phyloP scores from a whole-genome alignment of 768 basidiomycete species.

The Mycena alexandri region DNA sequence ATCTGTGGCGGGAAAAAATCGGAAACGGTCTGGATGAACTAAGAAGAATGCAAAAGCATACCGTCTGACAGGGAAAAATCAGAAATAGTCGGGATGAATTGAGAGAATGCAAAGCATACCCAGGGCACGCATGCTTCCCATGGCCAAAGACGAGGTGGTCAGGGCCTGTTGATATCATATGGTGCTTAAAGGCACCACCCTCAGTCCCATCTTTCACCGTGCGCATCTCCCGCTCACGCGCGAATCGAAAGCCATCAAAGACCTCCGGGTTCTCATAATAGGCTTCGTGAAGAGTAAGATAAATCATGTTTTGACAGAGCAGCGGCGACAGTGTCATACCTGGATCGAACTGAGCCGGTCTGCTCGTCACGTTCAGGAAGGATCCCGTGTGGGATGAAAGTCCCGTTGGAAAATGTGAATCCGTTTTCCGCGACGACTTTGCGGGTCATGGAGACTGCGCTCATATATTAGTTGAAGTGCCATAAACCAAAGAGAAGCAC shows the following conservation, averaged over 20 bases:
- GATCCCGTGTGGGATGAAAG: slow-evolving; percentile 49
- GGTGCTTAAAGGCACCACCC: slow-evolving; percentile 38
- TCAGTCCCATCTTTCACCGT: slow-evolving; percentile 25
- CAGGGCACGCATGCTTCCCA: not conserved
- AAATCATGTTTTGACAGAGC: not conserved
- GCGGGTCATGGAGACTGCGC: not conserved
- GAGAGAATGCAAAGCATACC: not conserved
- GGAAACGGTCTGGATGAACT: too few species aligned
- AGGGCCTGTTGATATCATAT: slow-evolving; percentile 35
- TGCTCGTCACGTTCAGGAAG: slow-evolving; percentile 36
- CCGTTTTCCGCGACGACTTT: slow-evolving; percentile 33
- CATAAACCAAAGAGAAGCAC: not conserved
- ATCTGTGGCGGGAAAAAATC: not conserved
- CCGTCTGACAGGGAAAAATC: too few species aligned
- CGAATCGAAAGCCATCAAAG: slow-evolving; percentile 40
- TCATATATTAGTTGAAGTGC: not conserved
- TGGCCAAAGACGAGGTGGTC: not conserved
- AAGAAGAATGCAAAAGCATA: too few species aligned
- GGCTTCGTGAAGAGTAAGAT: not conserved
- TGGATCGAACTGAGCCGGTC: not conserved
- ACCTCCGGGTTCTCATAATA: slow-evolving; percentile 12
- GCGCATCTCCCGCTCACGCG: slow-evolving; percentile 41
- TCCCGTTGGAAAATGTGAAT: slow-evolving; percentile 52
- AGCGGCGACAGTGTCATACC: not conserved
- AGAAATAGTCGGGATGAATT: too few species aligned